Evolutionary conservation across 2,329 filamentous ascomycete genomes (phyloP).

Genomic region (Helotiales sp.): DNA sequence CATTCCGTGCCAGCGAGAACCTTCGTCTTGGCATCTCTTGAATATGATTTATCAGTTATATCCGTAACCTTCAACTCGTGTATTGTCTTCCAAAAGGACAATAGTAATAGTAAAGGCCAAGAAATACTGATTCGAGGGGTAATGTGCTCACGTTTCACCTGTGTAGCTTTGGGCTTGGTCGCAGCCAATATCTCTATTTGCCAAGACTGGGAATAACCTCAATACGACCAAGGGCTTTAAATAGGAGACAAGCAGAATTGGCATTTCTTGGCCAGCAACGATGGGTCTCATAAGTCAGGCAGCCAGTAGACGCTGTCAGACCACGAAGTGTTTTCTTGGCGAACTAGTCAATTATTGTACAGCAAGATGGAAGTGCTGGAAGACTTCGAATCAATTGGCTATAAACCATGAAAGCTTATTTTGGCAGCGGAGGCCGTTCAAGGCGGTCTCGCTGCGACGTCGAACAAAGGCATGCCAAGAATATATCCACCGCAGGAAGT

Average conservation of each 20-base stretch:
- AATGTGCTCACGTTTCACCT: background rate
- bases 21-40: background rate
- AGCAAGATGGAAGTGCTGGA: too few species aligned
- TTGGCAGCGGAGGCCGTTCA: too few species aligned
- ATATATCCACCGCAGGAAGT: background rate
- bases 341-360: background rate
- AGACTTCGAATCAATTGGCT: too few species aligned
- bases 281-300: background rate
- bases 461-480: background rate
- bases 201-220: background rate
- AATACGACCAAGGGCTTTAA: background rate
- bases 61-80: background rate
- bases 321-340: background rate
- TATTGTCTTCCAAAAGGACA: too few species aligned
- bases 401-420: too few species aligned
- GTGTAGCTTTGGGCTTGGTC: too few species aligned
- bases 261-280: background rate
- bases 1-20: background rate
- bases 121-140: background rate
- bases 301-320: background rate
- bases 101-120: background rate
- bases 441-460: background rate
- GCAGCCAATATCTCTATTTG: too few species aligned
- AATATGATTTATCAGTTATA: background rate
- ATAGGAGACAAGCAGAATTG: background rate